phyloP scores from a whole-genome alignment of 352 stramenopile genomes.

The Globisporangium recalcitrans region DNA sequence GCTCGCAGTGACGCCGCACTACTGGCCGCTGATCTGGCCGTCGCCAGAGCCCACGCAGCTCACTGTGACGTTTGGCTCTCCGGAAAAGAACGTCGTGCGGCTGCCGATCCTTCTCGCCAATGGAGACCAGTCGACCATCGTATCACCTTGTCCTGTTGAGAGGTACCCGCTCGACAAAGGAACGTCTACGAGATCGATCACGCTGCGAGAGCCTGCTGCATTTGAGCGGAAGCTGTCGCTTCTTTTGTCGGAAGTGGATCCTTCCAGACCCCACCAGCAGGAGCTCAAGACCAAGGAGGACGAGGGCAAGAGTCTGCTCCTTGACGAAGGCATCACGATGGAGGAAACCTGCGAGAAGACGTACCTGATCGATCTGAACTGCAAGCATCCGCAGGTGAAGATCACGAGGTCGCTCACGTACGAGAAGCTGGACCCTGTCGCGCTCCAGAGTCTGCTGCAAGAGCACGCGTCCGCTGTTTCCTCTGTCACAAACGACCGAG shows the following conservation, averaged over 20 bases:
- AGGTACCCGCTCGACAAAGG: slow-evolving; percentile 30
- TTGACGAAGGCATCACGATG: slow-evolving; percentile 42
- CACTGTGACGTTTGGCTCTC: slow-evolving; percentile 21
- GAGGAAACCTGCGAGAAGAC: slow-evolving; percentile 40
- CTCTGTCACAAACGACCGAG: slow-evolving; percentile 18
- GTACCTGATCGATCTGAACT: slow-evolving; percentile 34
- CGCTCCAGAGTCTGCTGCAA: slow-evolving; percentile 18
- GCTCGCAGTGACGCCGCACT: slow-evolving; percentile 36
- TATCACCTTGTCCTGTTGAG: slow-evolving; percentile 23
- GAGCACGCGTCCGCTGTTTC: slow-evolving; percentile 19
- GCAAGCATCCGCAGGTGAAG: slow-evolving; percentile 24
- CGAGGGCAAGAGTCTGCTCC: slow-evolving; percentile 40
- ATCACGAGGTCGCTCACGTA: slow-evolving; percentile 40
- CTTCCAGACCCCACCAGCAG: slow-evolving; percentile 24
- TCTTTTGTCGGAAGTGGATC: slow-evolving; percentile 32
- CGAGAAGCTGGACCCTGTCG: slow-evolving; percentile 25
- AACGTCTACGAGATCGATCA: slow-evolving; percentile 25
- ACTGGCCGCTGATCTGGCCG: slow-evolving; percentile 50
- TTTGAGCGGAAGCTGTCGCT: slow-evolving; percentile 30
- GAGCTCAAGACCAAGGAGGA: slow-evolving; percentile 30
- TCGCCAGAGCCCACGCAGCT: slow-evolving; percentile 35
- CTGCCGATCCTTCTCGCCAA: slow-evolving; percentile 24
- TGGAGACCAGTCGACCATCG: not conserved
- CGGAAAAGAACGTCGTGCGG: slow-evolving; percentile 23
- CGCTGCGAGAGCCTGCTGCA: slow-evolving; percentile 26